Base-by-base conservation (phyloP, 495 filamentous ascomycete species). In the Zalerion maritima region DNA sequence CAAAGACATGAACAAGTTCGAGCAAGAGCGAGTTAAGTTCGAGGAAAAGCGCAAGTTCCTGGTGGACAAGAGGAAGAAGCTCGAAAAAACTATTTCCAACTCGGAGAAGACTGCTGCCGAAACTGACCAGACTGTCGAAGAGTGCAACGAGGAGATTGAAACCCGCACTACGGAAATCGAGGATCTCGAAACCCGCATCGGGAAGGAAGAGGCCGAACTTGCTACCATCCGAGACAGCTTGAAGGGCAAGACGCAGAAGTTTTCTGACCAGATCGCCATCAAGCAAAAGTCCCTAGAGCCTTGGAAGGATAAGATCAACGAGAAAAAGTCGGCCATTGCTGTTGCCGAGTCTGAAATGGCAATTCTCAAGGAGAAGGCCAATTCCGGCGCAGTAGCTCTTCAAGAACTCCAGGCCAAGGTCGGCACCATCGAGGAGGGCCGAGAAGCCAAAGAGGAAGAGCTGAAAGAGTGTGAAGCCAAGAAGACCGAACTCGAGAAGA, bases 41-140 rank as follows among this genome's bases (percentile, higher is more conserved):
- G 89, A 96, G 32, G 89, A 96, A 52, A 96, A 94, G 63, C 74
- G 78, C 44, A 97, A 97, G 46, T 94, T 94, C 52, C 52, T 97
- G 33, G 56, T 62, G 2, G 74, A 73, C 34, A 97, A 96, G 58
- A 72, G 81, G 39, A 92, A 91, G 62, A 96, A 96, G 58, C 64
- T 94, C 7, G 85, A 97, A 41, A 96, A 94, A 52, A 60, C 79
- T 0, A 77, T 89, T 43, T 62, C 77, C 31, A 73, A 73, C 31
- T 52, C 62, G 10, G 64, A 69, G 31, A 57, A 43, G 14, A 72
- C 77, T 3, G 67, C 75, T 9, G 70, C 73, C 0, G 84, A 94
- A 43, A 76, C 81, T 11, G 65, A 73, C 17, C 74, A 80, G 33
- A 64, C 81, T 22, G 78, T 83, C 14, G 70, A 85, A 42, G 81